Conservation (phyloP, 2,329 filamentous ascomycete genomes). For the Dactylellina leptospora region DNA sequence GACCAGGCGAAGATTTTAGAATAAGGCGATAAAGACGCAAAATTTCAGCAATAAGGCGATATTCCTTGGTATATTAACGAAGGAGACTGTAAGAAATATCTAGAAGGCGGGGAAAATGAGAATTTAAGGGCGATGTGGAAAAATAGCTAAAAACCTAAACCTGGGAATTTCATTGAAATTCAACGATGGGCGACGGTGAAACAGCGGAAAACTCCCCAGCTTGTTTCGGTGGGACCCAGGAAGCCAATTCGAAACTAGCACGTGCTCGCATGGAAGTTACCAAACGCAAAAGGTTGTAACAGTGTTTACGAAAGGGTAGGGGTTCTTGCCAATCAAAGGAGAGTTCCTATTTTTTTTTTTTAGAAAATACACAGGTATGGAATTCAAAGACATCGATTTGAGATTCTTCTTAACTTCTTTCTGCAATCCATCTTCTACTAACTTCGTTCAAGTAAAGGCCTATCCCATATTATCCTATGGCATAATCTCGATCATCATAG, state of each 20-base stretch:
- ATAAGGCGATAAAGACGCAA: background rate
- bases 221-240: conserved; percentile 15
- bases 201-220: conserved; percentile 12
- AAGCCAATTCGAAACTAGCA: background rate
- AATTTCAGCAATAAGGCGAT: background rate
- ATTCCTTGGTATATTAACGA: no score
- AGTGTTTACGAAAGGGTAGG: no score
- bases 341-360: no score
- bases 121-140: background rate
- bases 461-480: no score
- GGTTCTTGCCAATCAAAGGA: no score
- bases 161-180: background rate
- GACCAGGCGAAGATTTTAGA: background rate
- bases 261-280: background rate
- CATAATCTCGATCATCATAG: conserved; percentile 45
- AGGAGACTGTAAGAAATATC: no score
- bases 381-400: no score
- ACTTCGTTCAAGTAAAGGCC: no score
- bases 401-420: no score
- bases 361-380: no score
- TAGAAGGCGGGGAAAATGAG: background rate
- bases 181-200: conserved; percentile 3
- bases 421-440: no score
- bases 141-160: conserved; percentile 6
- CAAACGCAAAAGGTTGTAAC: background rate